Evolutionary conservation across 1,284 basidiomycete species (phyloP).

Genomic region (Ceratobasidium theobromae): DNA sequence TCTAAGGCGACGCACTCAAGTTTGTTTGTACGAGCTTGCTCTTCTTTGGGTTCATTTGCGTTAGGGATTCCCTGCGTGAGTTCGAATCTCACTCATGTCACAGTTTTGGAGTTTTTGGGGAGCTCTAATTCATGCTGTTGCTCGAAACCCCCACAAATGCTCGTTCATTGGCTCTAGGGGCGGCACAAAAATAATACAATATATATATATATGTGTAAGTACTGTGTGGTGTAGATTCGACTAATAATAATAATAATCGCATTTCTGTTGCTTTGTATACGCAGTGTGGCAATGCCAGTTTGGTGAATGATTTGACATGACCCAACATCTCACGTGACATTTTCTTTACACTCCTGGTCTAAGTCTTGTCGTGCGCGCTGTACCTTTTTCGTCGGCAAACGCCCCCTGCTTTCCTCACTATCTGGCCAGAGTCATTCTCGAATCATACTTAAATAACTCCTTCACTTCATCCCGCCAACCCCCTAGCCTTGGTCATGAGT

Average conservation of each 20-base stretch:
- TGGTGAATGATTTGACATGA: neutral
- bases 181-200: too few relatives aligned
- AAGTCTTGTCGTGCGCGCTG: neutral
- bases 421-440: neutral
- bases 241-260: too few relatives aligned
- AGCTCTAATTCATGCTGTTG: neutral
- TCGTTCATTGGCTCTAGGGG: too few relatives aligned
- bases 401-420: neutral
- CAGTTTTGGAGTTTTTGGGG: conserved; percentile 27
- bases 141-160: too few relatives aligned
- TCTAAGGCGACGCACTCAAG: conserved; percentile 43
- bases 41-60: conserved; percentile 13
- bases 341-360: conserved; percentile 4
- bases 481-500: too few relatives aligned
- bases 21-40: conserved; percentile 22
- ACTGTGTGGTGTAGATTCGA: too few relatives aligned
- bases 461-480: too few relatives aligned
- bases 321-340: conserved; percentile 23
- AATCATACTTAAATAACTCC: too few relatives aligned
- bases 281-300: neutral
- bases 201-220: too few relatives aligned
- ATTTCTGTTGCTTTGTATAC: neutral
- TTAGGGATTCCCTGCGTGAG: conserved; percentile 37
- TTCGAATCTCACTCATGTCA: conserved; percentile 41
- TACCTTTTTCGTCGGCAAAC: neutral